Base-by-base conservation (phyloP, 2,329 filamentous ascomycete genomes). In the Fusarium sp. region DNA sequence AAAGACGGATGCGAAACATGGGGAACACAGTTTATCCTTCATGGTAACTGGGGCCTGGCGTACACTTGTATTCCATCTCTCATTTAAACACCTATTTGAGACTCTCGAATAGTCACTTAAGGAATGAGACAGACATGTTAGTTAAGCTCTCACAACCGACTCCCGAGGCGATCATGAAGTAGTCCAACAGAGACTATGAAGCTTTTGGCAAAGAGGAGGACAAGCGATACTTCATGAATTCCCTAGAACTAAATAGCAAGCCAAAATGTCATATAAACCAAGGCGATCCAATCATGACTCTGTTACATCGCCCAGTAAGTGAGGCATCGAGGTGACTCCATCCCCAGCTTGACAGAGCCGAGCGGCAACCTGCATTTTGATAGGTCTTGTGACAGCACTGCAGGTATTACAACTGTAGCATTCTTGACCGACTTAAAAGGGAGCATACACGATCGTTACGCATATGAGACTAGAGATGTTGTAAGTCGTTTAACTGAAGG, bases 61-160 rank as follows among this genome's bases (percentile, higher is more conserved):
- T 72, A 73, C 70, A 76, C 68, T 78, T 77, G 67, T 76, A 76
- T 73, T 44, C 51, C 44, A 60, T 60, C 41, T 63, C 9, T 39
- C 45, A 35, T 16, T 19, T 19, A 23, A 19, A 9, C 18, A 39
- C 38, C 42, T 4, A n/a, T 44, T 21, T 35, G 41, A 2, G 29
- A 38, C 19, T 44, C 55, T 57, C 45, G 45, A 46, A 54, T 51
- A 23, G 11, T 46, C 27, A 45, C 69, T 56, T 46, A 62, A 33
- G 38, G 44, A 15, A 29, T 37, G 39, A 37, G 21, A 63, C 54
- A 46, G 31, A 51, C 25, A 51, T 62, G 29, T 37, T 25, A 52
- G 60, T 45, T 33, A 27, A 63, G 27, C 39, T 72, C 66, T 39
- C 49, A 66, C 69, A 38, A 52, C 64, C 23, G 58, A 23, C 35